Base-by-base conservation (phyloP, 179 eudicot genomes). In the Sideroxylon spinosum region DNA sequence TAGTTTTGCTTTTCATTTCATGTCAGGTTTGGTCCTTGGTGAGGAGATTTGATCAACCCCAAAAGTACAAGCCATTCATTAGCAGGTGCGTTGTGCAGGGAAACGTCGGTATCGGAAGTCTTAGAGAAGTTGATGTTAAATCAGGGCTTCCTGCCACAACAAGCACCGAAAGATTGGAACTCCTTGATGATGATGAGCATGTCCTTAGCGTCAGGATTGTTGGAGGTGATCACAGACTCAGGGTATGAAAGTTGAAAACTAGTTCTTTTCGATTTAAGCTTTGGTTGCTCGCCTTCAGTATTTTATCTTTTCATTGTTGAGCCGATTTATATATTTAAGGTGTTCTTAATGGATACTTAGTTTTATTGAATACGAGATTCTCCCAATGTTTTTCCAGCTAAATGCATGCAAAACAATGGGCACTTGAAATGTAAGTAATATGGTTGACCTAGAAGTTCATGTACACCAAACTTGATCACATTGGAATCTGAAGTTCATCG, bases 61-160 rank as follows among this genome's bases (percentile, higher is more conserved):
- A 86, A 68, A 82, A 78, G 79, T 86, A 86, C 81, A 86, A 86
- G 82, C 89, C 84, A 1, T 86, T 86, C 20, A 65, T 82, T 50
- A 86, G 85, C 76, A 78, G 85, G 70, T 86, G 89, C 12, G 67
- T 71, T 28, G 82, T 62, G 62, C 80, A 20, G 56, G 85, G 89
- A 55, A 80, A 78, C 73, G 82, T 84, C 49, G 79, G 76, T 28
- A 82, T 86, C 17, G 89, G 87, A 23, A 84, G 85, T 73, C 71
- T 84, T 12, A 77, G 85, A 79, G 89, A 86, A 62, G 84, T 86
- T 49, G 78, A 86, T 77, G 86, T 86, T 11, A 79, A 77, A 66
- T 86, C 89, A 0, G 89, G 89, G 55, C 87, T 86, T 63, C 89
- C 89, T 22, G 87, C 89, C 62, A 82, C 85, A 20, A 86, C 85